A percentile compares a stretch with the other conserved stretches of the same genome.
These are phyloP conservation scores for Saitoella complicata DNA, from an alignment of 805 yeast genomes.

Conservation along the genomic window DNA sequence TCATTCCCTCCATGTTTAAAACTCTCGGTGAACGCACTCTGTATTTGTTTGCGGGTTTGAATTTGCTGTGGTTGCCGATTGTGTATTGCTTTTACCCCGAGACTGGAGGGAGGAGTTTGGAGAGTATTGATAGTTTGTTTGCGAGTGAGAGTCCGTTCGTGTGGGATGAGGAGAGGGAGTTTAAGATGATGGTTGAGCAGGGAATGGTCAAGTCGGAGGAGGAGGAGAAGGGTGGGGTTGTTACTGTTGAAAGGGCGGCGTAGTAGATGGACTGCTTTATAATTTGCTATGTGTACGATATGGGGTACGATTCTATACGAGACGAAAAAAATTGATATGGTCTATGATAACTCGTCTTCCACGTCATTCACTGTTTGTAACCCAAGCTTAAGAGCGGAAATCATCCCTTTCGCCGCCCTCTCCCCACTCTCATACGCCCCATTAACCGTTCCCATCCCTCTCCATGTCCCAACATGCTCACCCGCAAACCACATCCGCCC, in stretches of 20 bases:
- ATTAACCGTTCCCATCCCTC: constrained; percentile 11
- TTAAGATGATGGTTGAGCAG: not conserved
- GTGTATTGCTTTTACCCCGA: constrained; percentile 46
- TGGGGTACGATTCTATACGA: too few relatives aligned
- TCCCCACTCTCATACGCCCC: constrained; percentile 13
- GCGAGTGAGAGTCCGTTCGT: constrained; percentile 13
- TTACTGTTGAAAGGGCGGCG: too few relatives aligned
- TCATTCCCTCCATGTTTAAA: constrained; percentile 21
- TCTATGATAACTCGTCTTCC: too few relatives aligned
- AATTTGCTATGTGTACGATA: too few relatives aligned
- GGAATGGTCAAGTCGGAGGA: too few relatives aligned
- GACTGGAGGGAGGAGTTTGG: constrained; percentile 40
- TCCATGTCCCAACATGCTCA: constrained; percentile 15
- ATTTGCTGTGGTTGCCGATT: constrained; percentile 13
- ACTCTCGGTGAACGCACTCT: constrained; percentile 20
- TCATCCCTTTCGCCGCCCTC: constrained; percentile 6
- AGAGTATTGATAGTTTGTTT: constrained; percentile 43
- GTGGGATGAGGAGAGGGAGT: constrained; percentile 11
- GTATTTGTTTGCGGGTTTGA: constrained; percentile 21
- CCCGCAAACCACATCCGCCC: constrained; percentile 17
- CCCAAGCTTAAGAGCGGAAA: not conserved
- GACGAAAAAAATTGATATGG: too few relatives aligned
- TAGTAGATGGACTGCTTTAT: too few relatives aligned
- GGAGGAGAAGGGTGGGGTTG: too few relatives aligned
- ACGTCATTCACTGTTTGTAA: too few relatives aligned